Conservation (phyloP, 352 stramenopile genomes). For the Phytophthora megakarya region DNA sequence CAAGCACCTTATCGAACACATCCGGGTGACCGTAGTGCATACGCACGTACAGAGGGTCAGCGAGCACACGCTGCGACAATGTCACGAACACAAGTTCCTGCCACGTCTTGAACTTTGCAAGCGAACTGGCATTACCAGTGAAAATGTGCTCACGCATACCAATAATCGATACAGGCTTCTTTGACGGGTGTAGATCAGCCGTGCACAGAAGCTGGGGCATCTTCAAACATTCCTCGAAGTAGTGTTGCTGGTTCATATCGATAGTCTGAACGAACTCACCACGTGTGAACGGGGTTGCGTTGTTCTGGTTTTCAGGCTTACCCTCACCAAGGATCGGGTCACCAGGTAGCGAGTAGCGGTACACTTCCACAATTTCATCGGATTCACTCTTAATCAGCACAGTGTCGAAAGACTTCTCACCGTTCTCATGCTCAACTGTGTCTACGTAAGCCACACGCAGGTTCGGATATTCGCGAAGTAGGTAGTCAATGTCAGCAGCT, state of each 20-base stretch:
- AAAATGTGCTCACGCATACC: conserved; percentile 90
- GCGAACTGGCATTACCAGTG: conserved; percentile 80
- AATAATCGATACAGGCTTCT: conserved; percentile 80
- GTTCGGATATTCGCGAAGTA: conserved; percentile 82
- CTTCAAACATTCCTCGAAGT: conserved; percentile 88
- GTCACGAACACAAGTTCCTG: conserved; percentile 88
- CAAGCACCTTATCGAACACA: conserved; percentile 83
- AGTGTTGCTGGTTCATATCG: conserved; percentile 90
- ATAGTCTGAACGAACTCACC: conserved; percentile 90
- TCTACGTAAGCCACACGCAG: conserved; percentile 87
- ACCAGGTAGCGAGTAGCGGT: conserved; percentile 80
- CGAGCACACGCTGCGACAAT: conserved; percentile 80
- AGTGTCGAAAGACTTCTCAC: conserved; percentile 61
- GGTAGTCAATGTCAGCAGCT: conserved; percentile 82
- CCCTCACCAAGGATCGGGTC: conserved; percentile 83
- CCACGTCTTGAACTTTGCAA: conserved; percentile 88
- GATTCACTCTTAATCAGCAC: conserved; percentile 84
- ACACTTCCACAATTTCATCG: conserved; percentile 78
- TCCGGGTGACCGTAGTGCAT: conserved; percentile 89
- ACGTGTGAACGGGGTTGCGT: conserved; percentile 76
- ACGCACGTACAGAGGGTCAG: conserved; percentile 70
- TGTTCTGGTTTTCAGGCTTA: conserved; percentile 90
- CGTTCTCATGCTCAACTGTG: conserved; percentile 45
- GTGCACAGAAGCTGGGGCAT: conserved; percentile 82
- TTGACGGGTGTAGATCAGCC: conserved; percentile 67